Base-by-base conservation (phyloP, 805 yeast genomes). In the Metschnikowia rubicola region DNA sequence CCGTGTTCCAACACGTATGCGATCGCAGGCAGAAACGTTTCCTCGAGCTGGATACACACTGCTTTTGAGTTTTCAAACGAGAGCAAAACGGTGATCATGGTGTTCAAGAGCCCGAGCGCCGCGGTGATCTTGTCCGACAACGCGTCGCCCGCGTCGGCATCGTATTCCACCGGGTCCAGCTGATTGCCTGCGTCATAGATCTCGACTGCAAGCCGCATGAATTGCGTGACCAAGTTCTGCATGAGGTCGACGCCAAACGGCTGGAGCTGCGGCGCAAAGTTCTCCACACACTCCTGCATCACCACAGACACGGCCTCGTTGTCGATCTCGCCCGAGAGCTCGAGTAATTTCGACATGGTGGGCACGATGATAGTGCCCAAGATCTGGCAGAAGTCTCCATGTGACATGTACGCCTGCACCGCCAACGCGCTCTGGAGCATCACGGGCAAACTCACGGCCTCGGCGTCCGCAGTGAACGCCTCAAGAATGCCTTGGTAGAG, bases 251-350 rank as follows among this genome's bases (percentile, higher is more conserved):
- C 61, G 4, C 67, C 67, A 38, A 62, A 62, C 7, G 65, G 66
- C 34, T 61, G 94, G 56, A 92, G 74, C 65, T 92, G 95, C 54
- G 84, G 87, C 5, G 96, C 78, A 66, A 86, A 94, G 48, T 79
- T 81, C 61, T 91, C 97, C 30, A 92, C 97, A 62, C 94, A 85
- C 58, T 91, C 97, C 71, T 92, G 98, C 85, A 92, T 89, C 7
- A 92, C 96, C 21, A 85, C 86, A 19, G 96, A 81, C 29, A 94
- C 77, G 2, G 90, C 79, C 61, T 94, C 99, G 48, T 86, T 82
- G 59, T 92, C 99, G 54, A 91, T 81, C 48, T 83, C 83, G 59
- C 88, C 84, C 4, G 96, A 83, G 39, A 92, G 68, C 9, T 77
- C 78, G 54, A 92, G 71, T 47, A 94, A 71, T 54, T 79, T 83